A percentile compares a stretch with the other conserved stretches of the same genome.
These are phyloP conservation scores for Hypholoma sublateritium DNA, from an alignment of 768 basidiomycete genomes.

Conservation along the genomic window DNA sequence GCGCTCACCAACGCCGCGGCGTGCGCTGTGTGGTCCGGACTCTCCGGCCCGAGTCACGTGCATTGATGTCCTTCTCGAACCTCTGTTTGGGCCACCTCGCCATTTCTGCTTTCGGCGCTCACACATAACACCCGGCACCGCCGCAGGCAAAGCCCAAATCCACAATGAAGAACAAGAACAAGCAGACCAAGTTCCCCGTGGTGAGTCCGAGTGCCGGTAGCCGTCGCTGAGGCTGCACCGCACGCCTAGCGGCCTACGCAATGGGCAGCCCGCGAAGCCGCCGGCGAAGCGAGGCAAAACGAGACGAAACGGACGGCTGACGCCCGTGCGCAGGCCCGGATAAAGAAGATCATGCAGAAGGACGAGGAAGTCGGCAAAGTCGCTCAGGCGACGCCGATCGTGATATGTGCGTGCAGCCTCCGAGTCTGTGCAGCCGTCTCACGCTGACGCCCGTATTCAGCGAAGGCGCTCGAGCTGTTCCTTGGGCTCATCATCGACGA, in stretches of 20 bases:
- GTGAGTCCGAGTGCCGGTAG: conserved; percentile 43
- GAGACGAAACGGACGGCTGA: neutral
- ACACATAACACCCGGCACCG: neutral
- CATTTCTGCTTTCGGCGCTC: neutral
- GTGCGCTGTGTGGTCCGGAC: no score
- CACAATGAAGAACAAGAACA: conserved; percentile 86
- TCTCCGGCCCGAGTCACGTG: no score
- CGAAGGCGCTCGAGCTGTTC: conserved; percentile 93
- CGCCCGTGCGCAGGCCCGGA: conserved; percentile 69
- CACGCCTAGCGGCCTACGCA: no score
- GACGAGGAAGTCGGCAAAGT: conserved; percentile 99
- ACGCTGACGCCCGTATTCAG: conserved; percentile 37
- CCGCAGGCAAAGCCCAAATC: neutral
- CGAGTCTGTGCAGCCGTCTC: neutral
- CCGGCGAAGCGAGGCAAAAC: no score
- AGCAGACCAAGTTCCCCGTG: conserved; percentile 89
- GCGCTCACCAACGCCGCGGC: no score
- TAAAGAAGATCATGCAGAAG: conserved; percentile 99
- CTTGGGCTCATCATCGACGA: conserved; percentile 82
- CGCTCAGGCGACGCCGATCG: conserved; percentile 92
- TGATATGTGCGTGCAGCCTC: conserved; percentile 77
- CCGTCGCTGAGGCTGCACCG: neutral
- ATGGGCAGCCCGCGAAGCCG: no score
- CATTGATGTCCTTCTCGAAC: no score
- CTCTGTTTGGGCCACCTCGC: neutral